phyloP scores from a whole-genome alignment of 352 stramenopile genomes.

The Globisporangium nagaii region DNA sequence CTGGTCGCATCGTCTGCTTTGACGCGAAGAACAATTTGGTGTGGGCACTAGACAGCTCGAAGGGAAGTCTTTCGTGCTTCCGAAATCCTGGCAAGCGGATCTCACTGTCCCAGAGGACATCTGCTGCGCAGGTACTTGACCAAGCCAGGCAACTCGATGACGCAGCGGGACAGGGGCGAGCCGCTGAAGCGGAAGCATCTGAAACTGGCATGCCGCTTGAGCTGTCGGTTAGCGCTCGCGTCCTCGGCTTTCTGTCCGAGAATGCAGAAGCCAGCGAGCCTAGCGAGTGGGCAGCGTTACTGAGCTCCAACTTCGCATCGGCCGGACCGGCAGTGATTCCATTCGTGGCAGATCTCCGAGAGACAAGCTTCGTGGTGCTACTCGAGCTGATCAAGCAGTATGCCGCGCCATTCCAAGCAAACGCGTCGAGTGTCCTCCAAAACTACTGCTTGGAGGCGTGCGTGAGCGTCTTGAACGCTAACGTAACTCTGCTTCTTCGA shows the following conservation, averaged over 20 bases:
- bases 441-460: constrained; percentile 34
- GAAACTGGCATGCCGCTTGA: not conserved
- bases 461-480: constrained; percentile 37
- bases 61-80: constrained; percentile 26
- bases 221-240: constrained; percentile 15
- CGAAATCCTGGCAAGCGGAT: constrained; percentile 41
- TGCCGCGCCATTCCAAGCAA: constrained; percentile 23
- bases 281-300: constrained; percentile 3
- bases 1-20: constrained; percentile 35
- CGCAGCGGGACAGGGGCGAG: not conserved
- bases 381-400: constrained; percentile 27
- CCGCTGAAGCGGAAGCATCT: not conserved
- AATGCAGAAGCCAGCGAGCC: constrained; percentile 26
- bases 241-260: constrained; percentile 35
- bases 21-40: constrained; percentile 43
- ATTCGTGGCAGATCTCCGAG: constrained; percentile 38
- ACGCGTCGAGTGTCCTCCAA: constrained; percentile 10
- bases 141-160: not conserved
- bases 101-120: constrained; percentile 24
- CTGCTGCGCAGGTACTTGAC: constrained; percentile 1
- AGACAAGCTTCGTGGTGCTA: constrained; percentile 26
- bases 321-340: constrained; percentile 11
- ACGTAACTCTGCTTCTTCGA: constrained; percentile 23
- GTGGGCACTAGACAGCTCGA: constrained; percentile 28
- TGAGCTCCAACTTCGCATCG: not conserved